Base-by-base conservation (phyloP, 176 grass and related monocot genomes). In the Eremochloa ophiuroides region DNA sequence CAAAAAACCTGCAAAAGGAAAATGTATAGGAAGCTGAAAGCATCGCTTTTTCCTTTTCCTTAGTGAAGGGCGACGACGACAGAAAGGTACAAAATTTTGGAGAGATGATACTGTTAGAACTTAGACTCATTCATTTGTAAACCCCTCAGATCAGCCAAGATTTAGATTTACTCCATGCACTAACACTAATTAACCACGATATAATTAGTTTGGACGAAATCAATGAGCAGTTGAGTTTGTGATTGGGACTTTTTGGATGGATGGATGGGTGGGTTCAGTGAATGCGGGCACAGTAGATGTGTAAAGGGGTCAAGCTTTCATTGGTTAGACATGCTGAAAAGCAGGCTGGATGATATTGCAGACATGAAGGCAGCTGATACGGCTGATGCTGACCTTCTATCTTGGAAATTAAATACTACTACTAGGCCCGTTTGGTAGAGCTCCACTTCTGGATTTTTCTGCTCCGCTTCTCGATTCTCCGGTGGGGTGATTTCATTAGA, bases 11-110 rank as follows among this genome's bases (percentile, higher is more conserved):
- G 81, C 22, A 55, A 77, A 77, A 23, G 61, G 39, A 82, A 89
- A 67, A 38, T 89, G 88, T 89, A 86, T 82, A 89, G 87, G 73
- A 77, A 85, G 72, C 71, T 56, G 73, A 59, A 89, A 76, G 76
- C 50, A 70, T 58, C 14, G 41, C 71, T 35, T 85, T 85, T 72
- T 30, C 42, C 78, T 85, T 76, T 72, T 89, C 40, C 51, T 80
- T 47, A 26, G 20, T 66, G 37, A 74, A 72, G 67, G 68, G 5
- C 34, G 68, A 83, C 53, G 53, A 11, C 3, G 53, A 56, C 66
- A 68, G 46, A n/a, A 75, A 67, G 60, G 29, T 74, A 25, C 58
- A 59, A 60, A 30, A 48, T 88, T 88, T 88, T 88, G 82, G 48
- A 42, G 69, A 75, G 76, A 74, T 53, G 12, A 69, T 80, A 80